Conservation (phyloP, 139 green algal species). For the Chlorella sp. region DNA sequence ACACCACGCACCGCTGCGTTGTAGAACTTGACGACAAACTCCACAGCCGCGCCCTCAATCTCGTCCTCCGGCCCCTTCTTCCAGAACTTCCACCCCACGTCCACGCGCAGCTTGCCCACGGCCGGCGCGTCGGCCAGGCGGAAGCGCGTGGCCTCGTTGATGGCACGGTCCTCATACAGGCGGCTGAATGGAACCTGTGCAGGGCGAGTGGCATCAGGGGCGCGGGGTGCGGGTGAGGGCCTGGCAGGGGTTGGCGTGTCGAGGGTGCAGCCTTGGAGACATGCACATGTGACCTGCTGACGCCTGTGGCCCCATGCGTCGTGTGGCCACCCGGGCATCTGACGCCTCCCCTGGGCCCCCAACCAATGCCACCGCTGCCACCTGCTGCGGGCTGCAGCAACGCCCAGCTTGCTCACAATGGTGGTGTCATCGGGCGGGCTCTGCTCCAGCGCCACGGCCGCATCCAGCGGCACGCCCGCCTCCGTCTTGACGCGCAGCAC, state of each 20-base stretch:
- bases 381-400: too few species aligned
- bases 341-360: too few species aligned
- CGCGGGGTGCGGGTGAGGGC: too few species aligned
- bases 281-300: too few species aligned
- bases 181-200: conserved; percentile 22
- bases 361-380: too few species aligned
- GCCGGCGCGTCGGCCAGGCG: conserved; percentile 9
- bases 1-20: conserved; percentile 29
- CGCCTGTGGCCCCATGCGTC: too few species aligned
- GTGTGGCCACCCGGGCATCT: too few species aligned
- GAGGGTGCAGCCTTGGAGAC: too few species aligned
- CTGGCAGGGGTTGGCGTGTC: too few species aligned
- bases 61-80: conserved; percentile 27
- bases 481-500: conserved; percentile 17
- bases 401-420: too few species aligned
- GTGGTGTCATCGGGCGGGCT: neutral
- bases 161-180: conserved; percentile 18
- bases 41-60: conserved; percentile 22
- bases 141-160: conserved; percentile 11
- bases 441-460: neutral
- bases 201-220: too few species aligned
- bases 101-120: conserved; percentile 26
- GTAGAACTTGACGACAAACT: conserved; percentile 41
- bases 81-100: conserved; percentile 38
- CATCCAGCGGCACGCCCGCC: conserved; percentile 21